Percentiles rank a stretch among this genome's conserved stretches.
Evolutionary conservation across 805 yeast species (phyloP).

Genomic region (Metschnikowia henanensis): DNA sequence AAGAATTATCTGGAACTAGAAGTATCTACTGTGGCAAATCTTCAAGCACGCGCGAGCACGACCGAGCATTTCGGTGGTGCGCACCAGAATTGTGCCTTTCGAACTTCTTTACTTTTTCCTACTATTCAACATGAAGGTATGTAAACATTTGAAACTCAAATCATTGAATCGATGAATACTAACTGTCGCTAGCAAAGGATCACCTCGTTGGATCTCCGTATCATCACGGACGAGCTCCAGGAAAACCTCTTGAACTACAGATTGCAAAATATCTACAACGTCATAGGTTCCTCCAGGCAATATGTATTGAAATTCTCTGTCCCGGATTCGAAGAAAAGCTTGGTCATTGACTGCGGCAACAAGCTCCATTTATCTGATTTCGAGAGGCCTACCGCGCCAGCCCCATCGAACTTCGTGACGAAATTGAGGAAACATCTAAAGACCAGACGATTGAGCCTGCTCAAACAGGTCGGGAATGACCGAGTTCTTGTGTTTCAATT

Average conservation of each 20-base stretch:
- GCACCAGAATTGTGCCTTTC: background rate
- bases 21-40: too few relatives aligned
- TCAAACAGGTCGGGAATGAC: slow-evolving; percentile 76
- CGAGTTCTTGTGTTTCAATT: slow-evolving; percentile 83
- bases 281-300: slow-evolving; percentile 68
- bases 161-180: background rate
- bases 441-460: slow-evolving; percentile 68
- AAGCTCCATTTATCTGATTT: slow-evolving; percentile 76
- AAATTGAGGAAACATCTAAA: slow-evolving; percentile 86
- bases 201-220: slow-evolving; percentile 77
- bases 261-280: slow-evolving; percentile 81
- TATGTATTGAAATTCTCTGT: slow-evolving; percentile 76
- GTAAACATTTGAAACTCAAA: background rate
- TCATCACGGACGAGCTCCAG: slow-evolving; percentile 66
- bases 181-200: slow-evolving; percentile 65
- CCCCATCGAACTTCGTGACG: slow-evolving; percentile 83
- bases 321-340: slow-evolving; percentile 75
- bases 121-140: background rate
- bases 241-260: slow-evolving; percentile 60
- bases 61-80: background rate
- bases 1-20: too few relatives aligned
- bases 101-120: background rate
- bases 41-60: background rate
- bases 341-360: slow-evolving; percentile 86
- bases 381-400: slow-evolving; percentile 75